Evolutionary conservation across 768 basidiomycete genomes (phyloP).

Genomic region (Rhizopogon vinicolor): DNA sequence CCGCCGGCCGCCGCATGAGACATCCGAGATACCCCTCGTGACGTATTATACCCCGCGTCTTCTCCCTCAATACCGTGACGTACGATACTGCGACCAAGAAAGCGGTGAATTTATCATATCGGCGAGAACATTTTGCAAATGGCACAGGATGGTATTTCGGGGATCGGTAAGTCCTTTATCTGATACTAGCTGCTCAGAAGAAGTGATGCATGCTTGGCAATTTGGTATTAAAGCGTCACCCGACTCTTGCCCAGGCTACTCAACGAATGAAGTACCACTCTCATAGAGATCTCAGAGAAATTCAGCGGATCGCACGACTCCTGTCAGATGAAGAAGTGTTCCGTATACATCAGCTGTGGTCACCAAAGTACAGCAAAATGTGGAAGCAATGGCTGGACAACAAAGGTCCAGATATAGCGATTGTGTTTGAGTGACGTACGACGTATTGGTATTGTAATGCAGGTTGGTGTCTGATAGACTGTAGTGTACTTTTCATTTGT

Average conservation of each 20-base stretch:
- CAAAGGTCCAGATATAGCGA: conserved; percentile 11
- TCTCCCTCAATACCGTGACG: conserved; percentile 33
- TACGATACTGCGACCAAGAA: background rate
- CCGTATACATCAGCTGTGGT: conserved; percentile 10
- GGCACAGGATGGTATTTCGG: conserved; percentile 43
- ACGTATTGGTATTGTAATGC: background rate
- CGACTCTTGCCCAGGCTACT: conserved; percentile 29
- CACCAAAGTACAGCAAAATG: conserved; percentile 27
- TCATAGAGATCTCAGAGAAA: conserved; percentile 33
- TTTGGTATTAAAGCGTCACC: conserved; percentile 25
- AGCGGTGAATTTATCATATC: conserved; percentile 24
- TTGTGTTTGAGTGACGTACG: conserved; percentile 4
- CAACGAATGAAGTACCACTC: conserved; percentile 31
- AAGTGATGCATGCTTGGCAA: background rate
- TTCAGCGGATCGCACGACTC: conserved; percentile 37
- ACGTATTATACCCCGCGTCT: conserved; percentile 32
- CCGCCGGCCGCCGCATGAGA: conserved; percentile 4
- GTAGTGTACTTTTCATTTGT: background rate
- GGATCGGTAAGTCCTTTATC: conserved; percentile 29
- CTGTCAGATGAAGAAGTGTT: conserved; percentile 34
- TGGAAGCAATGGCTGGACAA: conserved; percentile 36
- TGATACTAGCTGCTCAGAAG: background rate
- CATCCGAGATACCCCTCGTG: conserved; percentile 17
- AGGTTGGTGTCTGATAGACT: background rate
- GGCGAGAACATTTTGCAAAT: conserved; percentile 35